Conservation (phyloP, 768 basidiomycete species). For the Panaeolus papilionaceus region DNA sequence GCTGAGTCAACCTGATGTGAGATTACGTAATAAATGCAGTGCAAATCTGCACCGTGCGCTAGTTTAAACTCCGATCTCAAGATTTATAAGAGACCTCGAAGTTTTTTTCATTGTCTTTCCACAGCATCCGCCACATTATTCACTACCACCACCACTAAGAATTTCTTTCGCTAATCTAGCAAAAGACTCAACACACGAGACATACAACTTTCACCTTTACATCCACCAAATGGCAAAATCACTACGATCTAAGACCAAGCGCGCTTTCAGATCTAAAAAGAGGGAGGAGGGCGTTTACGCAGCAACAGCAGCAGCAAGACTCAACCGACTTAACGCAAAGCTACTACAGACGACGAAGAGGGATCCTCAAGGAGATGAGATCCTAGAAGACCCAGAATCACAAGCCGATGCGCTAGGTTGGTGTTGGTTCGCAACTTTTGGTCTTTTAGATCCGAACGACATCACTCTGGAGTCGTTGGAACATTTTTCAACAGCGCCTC, state of each 20-base stretch:
- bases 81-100: conserved; percentile 3
- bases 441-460: conserved; percentile 62
- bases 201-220: background rate
- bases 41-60: conserved; percentile 4
- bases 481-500: conserved; percentile 31
- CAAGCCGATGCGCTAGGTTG: conserved; percentile 65
- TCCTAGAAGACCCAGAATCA: conserved; percentile 42
- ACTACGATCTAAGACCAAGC: conserved; percentile 81
- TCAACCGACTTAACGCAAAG: conserved; percentile 74
- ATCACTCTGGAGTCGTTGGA: conserved; percentile 59
- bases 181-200: background rate
- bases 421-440: conserved; percentile 63
- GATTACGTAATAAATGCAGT: conserved; percentile 10
- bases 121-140: conserved; percentile 4
- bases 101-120: conserved; percentile 3
- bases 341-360: conserved; percentile 54
- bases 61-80: conserved; percentile 4
- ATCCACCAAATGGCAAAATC: conserved; percentile 76
- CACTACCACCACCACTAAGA: conserved; percentile 21
- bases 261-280: conserved; percentile 78
- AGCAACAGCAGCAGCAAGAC: conserved; percentile 76
- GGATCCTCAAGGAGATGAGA: conserved; percentile 43
- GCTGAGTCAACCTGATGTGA: background rate
- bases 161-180: too few relatives aligned
- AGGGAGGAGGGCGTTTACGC: conserved; percentile 79